These are phyloP conservation scores for Aureobasidium sp. DNA, from an alignment of 2,329 filamentous ascomycete genomes.

Conservation along the genomic window DNA sequence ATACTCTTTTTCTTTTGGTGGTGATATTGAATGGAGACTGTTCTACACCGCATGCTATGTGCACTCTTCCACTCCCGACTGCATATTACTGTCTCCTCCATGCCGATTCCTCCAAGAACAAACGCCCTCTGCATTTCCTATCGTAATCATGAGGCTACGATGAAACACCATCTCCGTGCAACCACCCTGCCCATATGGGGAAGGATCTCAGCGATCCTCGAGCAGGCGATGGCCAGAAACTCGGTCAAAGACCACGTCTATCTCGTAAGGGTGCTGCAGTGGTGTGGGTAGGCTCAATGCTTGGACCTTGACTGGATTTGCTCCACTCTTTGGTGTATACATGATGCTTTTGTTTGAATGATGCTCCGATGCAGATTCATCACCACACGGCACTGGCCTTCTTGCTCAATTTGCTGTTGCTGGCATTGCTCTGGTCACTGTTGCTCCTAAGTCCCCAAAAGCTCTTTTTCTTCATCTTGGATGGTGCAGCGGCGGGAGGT, in stretches of 20 bases:
- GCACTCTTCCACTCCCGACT: too few species aligned
- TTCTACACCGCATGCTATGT: too few species aligned
- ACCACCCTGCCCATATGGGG: neutral
- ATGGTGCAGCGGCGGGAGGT: constrained; percentile 14
- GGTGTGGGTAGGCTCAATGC: neutral
- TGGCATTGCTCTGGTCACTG: constrained; percentile 19
- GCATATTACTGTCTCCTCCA: too few species aligned
- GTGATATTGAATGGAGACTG: too few species aligned
- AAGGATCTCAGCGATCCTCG: neutral
- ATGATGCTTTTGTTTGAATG: too few species aligned
- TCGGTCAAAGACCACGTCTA: neutral
- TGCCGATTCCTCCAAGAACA: too few species aligned
- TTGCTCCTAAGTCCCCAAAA: constrained; percentile 30
- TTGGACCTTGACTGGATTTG: neutral
- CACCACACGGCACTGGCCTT: constrained; percentile 19
- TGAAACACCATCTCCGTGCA: neutral
- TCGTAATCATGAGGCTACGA: too few species aligned
- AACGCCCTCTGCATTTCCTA: too few species aligned
- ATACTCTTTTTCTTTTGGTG: too few species aligned
- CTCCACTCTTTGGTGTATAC: neutral
- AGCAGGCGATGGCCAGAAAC: neutral
- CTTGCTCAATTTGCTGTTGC: constrained; percentile 16
- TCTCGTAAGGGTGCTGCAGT: neutral
- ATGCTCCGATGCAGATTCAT: neutral
- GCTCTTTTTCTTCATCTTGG: constrained; percentile 28